Percentiles rank a stretch among this genome's conserved stretches.
Conservation (phyloP, 805 yeast genomes). For the Kluyveromyces siamensis region DNA sequence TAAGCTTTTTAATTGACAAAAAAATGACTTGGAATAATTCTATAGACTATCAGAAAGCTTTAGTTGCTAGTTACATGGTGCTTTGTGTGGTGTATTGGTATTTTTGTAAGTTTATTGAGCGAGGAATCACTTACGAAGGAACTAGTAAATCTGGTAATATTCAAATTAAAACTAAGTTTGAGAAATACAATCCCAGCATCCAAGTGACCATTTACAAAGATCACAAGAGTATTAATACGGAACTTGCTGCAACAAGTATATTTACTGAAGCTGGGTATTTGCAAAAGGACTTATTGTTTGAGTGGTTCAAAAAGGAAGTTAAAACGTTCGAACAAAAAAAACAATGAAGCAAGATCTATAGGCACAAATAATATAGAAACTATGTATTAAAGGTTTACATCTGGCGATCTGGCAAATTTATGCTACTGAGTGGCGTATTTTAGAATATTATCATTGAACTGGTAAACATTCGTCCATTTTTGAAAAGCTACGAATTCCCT, state of each 20-base stretch:
- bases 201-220: constrained; percentile 28
- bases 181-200: constrained; percentile 39
- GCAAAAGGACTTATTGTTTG: constrained; percentile 31
- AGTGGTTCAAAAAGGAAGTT: constrained; percentile 31
- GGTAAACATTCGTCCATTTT: constrained; percentile 55
- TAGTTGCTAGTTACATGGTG: constrained; percentile 34
- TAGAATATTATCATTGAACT: constrained; percentile 5
- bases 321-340: constrained; percentile 29
- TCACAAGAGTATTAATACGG: constrained; percentile 9
- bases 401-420: background rate
- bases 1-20: constrained; percentile 43
- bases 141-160: constrained; percentile 26
- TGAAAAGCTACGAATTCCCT: constrained; percentile 38
- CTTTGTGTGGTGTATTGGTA: constrained; percentile 33
- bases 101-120: constrained; percentile 31
- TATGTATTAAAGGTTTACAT: background rate
- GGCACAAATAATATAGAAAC: background rate
- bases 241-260: constrained; percentile 27
- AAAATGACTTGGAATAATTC: constrained; percentile 37
- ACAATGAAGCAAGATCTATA: constrained; percentile 8
- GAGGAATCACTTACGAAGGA: constrained; percentile 39
- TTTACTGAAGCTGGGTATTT: constrained; percentile 36
- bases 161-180: constrained; percentile 25
- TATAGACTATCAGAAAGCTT: constrained; percentile 30
- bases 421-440: background rate